A percentile compares a stretch with the other conserved stretches of the same genome.
phyloP scores from a whole-genome alignment of 2,329 filamentous ascomycete genomes.

The Pseudonectria foliicola region DNA sequence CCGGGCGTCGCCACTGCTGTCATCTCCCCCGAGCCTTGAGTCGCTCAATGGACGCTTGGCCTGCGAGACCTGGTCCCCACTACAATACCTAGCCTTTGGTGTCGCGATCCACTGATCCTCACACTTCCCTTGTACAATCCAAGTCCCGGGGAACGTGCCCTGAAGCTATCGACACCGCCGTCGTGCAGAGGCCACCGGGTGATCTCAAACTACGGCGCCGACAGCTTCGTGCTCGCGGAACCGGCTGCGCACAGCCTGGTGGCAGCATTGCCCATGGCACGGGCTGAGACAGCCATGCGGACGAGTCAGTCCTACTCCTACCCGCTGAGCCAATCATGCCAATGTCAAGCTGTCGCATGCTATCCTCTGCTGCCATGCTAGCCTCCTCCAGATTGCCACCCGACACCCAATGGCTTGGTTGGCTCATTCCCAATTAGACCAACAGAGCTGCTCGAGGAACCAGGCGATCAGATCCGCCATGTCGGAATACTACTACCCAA shows the following conservation, averaged over 20 bases:
- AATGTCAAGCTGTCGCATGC: constrained; percentile 6
- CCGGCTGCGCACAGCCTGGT: constrained; percentile 20
- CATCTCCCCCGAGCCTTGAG: too few species aligned
- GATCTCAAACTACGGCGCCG: constrained; percentile 12
- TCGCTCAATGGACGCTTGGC: too few species aligned
- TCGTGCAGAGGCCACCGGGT: constrained; percentile 17
- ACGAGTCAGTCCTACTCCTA: constrained; percentile 12
- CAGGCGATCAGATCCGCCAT: constrained; percentile 17
- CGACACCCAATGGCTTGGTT: constrained; percentile 12
- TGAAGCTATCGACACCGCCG: constrained; percentile 23
- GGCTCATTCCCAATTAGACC: constrained; percentile 11
- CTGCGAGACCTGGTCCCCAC: too few species aligned
- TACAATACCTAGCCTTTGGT: background rate
- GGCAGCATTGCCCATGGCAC: constrained; percentile 9
- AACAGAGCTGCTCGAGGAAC: constrained; percentile 13
- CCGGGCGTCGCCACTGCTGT: too few species aligned
- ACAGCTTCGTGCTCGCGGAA: constrained; percentile 20
- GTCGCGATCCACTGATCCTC: constrained; percentile 15
- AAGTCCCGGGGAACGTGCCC: constrained; percentile 18
- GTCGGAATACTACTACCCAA: constrained; percentile 15
- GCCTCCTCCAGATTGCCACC: constrained; percentile 8
- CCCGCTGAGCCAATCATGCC: constrained; percentile 6
- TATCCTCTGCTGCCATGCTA: constrained; percentile 9
- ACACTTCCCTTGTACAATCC: constrained; percentile 14
- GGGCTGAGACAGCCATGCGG: constrained; percentile 15